A percentile compares a stretch with the other conserved stretches of the same genome.
phyloP scores from a whole-genome alignment of 352 stramenopile genomes.

The Phytophthora cajani region DNA sequence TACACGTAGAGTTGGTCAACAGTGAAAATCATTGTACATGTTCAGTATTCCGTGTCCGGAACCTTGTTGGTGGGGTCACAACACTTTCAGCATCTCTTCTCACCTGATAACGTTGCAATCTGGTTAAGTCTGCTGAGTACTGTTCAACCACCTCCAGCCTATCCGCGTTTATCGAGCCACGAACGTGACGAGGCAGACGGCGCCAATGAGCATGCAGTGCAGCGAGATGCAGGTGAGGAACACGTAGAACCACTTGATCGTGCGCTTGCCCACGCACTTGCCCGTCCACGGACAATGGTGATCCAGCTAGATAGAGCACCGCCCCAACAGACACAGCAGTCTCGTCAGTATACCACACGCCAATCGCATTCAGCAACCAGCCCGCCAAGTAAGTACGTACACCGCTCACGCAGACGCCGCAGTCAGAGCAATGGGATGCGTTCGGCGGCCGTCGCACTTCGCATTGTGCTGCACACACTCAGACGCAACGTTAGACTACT shows the following conservation, averaged over 20 bases:
- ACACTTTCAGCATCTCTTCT: background rate
- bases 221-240: conserved; percentile 69
- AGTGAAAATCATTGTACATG: conserved; percentile 19
- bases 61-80: background rate
- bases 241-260: background rate
- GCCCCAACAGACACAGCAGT: background rate
- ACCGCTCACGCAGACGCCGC: conserved; percentile 72
- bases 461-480: conserved; percentile 64
- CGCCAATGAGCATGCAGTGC: conserved; percentile 65
- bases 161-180: conserved; percentile 20
- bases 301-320: conserved; percentile 72
- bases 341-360: background rate
- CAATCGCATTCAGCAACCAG: background rate
- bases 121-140: background rate
- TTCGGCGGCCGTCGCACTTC: conserved; percentile 71
- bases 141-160: too few species aligned
- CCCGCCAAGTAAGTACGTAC: conserved; percentile 35
- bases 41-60: background rate
- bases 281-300: conserved; percentile 95
- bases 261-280: conserved; percentile 83
- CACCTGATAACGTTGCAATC: background rate
- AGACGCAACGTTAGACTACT: conserved; percentile 1
- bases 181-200: conserved; percentile 51
- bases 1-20: conserved; percentile 38
- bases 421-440: conserved; percentile 84